Evolutionary conservation across 352 stramenopile genomes (phyloP), one percentile per base, ranked within the genome.

Genomic region (Phytophthora hybrid): DNA sequence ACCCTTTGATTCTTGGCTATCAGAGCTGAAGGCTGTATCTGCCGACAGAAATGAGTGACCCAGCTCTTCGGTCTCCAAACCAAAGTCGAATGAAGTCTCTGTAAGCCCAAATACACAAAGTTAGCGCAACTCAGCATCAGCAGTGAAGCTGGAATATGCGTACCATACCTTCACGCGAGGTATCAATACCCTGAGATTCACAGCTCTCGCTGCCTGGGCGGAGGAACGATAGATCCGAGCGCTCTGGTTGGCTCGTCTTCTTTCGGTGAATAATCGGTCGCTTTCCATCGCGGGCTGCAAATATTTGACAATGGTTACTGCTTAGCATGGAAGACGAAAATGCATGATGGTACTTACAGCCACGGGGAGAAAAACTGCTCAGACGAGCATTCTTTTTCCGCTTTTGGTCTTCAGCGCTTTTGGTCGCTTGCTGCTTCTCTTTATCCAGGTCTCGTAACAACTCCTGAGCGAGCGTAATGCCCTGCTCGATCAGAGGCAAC

Each of bases 1-100:
- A 51, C 37, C 32, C 52, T 71, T 78, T 10, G 51, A 63, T 23
- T 75, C 61, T 19, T 71, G 46, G n/a, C 61, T 55, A 58, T 79
- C 67, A 7, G 52, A 59, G 5, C 47, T 71, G 53, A 52, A 51
- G 4, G 21, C 29, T 41, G 58, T 44, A 54, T 44, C 47, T 14
- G 53, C 61, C 16, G 60, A 56, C 7, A 76, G 31, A 64, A 73
- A 71, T 2, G 69, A 75, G 32, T 67, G 58, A 18, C 6, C 29
- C 56, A 60, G 32, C 21, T 60, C 13, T 37, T 59, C 54, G 14
- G 29, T 31, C 2, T 65, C 23, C 6, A 66, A 51, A 26, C 51
- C 23, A 21, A 74, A 18, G 7, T 31, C 44, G 23, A 55, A 4
- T n/a, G 58, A 41, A 13, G 51, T 68, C n/a, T 74, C 54, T 6